These are phyloP conservation scores for Globisporangium takayamanum DNA, from an alignment of 352 stramenopile species.

Conservation along the genomic window DNA sequence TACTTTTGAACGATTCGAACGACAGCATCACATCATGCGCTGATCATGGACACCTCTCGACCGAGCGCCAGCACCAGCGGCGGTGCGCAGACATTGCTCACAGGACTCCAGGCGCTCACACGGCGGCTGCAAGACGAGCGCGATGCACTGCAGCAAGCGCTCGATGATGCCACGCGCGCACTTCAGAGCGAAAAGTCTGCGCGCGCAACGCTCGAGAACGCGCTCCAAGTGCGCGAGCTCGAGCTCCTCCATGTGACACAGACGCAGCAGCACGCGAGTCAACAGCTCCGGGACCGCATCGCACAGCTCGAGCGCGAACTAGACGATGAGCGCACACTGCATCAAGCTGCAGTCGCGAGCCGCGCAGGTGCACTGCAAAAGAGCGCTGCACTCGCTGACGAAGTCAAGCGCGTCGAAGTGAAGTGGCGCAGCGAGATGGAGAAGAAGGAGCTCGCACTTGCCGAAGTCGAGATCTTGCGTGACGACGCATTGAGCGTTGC, in stretches of 20 bases:
- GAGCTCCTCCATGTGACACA: constrained; percentile 67
- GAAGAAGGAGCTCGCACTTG: constrained; percentile 48
- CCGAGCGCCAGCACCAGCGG: neutral
- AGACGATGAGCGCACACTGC: constrained; percentile 43
- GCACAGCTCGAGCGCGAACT: constrained; percentile 53
- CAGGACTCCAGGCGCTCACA: constrained; percentile 49
- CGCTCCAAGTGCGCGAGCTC: constrained; percentile 56
- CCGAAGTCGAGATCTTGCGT: constrained; percentile 38
- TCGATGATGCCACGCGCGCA: constrained; percentile 44
- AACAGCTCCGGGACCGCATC: constrained; percentile 40
- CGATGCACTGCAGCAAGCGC: constrained; percentile 34
- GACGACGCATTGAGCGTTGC: constrained; percentile 39
- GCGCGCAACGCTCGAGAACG: constrained; percentile 40
- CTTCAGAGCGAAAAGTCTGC: constrained; percentile 34
- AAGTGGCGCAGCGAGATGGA: constrained; percentile 59
- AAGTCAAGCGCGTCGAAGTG: constrained; percentile 45
- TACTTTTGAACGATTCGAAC: no score
- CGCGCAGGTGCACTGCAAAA: constrained; percentile 50
- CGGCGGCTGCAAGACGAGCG: constrained; percentile 54
- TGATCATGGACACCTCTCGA: neutral
- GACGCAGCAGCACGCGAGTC: constrained; percentile 37
- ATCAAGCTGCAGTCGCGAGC: constrained; percentile 45
- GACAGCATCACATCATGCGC: no score
- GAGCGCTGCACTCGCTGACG: constrained; percentile 33
- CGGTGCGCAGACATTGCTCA: constrained; percentile 10